Evolutionary conservation across 768 basidiomycete species (phyloP).

Genomic region (Rhodotorula kratochvilovae): DNA sequence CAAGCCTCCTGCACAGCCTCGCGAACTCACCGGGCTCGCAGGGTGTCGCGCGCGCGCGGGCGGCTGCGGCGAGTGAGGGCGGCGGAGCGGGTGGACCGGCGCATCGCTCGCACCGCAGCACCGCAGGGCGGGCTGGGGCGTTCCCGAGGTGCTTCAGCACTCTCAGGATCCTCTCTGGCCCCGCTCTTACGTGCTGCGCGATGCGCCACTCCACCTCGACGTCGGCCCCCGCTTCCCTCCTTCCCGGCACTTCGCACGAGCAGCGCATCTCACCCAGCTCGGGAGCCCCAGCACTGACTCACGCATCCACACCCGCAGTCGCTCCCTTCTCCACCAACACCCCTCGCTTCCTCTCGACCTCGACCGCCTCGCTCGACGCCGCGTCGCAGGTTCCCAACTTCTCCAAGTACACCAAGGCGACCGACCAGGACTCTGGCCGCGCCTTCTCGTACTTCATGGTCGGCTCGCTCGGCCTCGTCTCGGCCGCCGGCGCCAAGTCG

Average conservation of each 20-base stretch:
- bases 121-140: background rate
- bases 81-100: background rate
- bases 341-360: constrained; percentile 57
- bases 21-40: too few species aligned
- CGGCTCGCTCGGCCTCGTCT: constrained; percentile 76
- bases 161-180: too few species aligned
- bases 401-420: constrained; percentile 66
- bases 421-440: constrained; percentile 52
- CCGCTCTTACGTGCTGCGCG: too few species aligned
- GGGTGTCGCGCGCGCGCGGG: too few species aligned
- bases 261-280: too few species aligned
- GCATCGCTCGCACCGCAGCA: background rate
- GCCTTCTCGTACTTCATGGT: constrained; percentile 53
- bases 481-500: constrained; percentile 90
- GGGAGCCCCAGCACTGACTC: too few species aligned
- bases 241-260: too few species aligned
- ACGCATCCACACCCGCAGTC: background rate
- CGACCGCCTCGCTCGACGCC: constrained; percentile 53
- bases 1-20: too few species aligned
- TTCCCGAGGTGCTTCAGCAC: too few species aligned
- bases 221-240: too few species aligned
- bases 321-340: constrained; percentile 50
- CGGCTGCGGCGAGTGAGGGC: too few species aligned
- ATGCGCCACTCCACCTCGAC: background rate
- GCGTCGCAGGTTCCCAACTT: constrained; percentile 78